phyloP scores from a whole-genome alignment of 2,329 filamentous ascomycete genomes.

The Alternaria postmessia region DNA sequence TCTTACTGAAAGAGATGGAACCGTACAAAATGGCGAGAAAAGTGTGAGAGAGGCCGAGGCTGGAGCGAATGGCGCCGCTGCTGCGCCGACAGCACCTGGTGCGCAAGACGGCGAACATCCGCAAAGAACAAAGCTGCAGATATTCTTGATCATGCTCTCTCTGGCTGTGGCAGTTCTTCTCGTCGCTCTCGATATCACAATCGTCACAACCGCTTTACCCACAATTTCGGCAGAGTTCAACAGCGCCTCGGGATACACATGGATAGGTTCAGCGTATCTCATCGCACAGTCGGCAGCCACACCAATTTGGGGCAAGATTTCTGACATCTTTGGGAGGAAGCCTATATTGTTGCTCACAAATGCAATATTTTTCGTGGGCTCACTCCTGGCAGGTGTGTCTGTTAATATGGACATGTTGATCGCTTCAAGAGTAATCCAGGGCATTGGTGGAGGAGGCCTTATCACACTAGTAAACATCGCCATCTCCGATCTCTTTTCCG shows the following conservation, averaged over 20 bases:
- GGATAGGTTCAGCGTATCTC: conserved; percentile 63
- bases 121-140: conserved; percentile 51
- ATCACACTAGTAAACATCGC: conserved; percentile 70
- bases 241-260: conserved; percentile 60
- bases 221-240: conserved; percentile 65
- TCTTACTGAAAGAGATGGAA: conserved; percentile 18
- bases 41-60: conserved; percentile 10
- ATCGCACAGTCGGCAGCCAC: conserved; percentile 60
- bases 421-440: conserved; percentile 68
- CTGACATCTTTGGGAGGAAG: conserved; percentile 74
- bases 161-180: conserved; percentile 65
- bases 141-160: conserved; percentile 60
- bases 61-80: conserved; percentile 13
- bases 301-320: conserved; percentile 69
- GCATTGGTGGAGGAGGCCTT: conserved; percentile 69
- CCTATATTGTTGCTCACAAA: conserved; percentile 68
- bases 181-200: conserved; percentile 69
- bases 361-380: conserved; percentile 68
- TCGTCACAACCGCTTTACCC: conserved; percentile 68
- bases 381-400: conserved; percentile 66
- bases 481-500: conserved; percentile 69
- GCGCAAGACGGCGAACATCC: conserved; percentile 37
- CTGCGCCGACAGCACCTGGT: conserved; percentile 20
- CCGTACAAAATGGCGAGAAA: conserved; percentile 1
- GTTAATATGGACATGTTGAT: conserved; percentile 69